Evolutionary conservation across 2,329 filamentous ascomycete genomes (phyloP).

Genomic region (Hypoxylon sp.): DNA sequence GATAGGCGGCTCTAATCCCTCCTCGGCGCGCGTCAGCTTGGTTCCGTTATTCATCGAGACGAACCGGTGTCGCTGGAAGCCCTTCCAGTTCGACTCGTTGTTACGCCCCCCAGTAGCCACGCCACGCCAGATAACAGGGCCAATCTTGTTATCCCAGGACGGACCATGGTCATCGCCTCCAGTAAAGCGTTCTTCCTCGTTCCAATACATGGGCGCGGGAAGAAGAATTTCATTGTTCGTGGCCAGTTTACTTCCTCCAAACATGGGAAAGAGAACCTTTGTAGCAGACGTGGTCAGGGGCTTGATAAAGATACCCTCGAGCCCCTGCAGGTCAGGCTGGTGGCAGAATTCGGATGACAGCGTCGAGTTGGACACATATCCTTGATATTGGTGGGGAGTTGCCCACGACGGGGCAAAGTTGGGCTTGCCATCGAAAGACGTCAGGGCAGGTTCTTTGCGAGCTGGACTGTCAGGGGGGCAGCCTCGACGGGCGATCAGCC

Average conservation of each 20-base stretch:
- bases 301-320: constrained; percentile 74
- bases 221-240: constrained; percentile 79
- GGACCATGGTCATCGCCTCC: constrained; percentile 66
- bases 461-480: constrained; percentile 74
- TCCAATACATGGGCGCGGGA: constrained; percentile 77
- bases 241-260: constrained; percentile 75
- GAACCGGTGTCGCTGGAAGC: constrained; percentile 82
- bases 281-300: constrained; percentile 69
- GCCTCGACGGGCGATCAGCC: constrained; percentile 68
- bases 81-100: constrained; percentile 72
- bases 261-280: constrained; percentile 71
- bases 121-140: constrained; percentile 72
- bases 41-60: constrained; percentile 79
- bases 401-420: constrained; percentile 61
- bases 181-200: constrained; percentile 71
- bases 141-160: constrained; percentile 68
- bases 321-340: constrained; percentile 71
- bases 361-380: constrained; percentile 73
- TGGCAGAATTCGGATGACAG: constrained; percentile 73
- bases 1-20: constrained; percentile 55
- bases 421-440: constrained; percentile 60
- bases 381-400: constrained; percentile 64
- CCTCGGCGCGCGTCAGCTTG: constrained; percentile 64
- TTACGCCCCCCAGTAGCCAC: constrained; percentile 75
- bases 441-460: constrained; percentile 60